These are phyloP conservation scores for Paecilomyces formosus DNA, from an alignment of 2,329 filamentous ascomycete species.

Conservation along the genomic window DNA sequence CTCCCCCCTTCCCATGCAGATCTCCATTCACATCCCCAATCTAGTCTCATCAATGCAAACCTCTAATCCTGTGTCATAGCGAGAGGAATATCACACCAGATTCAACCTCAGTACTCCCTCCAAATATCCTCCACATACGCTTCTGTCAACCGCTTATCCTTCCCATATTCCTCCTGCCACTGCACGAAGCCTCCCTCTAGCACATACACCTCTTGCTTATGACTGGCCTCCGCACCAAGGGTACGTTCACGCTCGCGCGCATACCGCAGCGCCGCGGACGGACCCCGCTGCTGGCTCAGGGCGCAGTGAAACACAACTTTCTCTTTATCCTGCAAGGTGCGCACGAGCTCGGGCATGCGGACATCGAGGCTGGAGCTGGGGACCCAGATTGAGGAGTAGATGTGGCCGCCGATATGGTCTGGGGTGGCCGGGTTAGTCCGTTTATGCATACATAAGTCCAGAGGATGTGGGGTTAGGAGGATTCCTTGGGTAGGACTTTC, in stretches of 20 bases:
- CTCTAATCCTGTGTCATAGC: no score
- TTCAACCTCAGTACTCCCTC: constrained; percentile 44
- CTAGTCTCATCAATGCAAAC: not conserved
- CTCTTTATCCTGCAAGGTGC: constrained; percentile 67
- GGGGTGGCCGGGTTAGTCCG: not conserved
- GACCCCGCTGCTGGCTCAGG: constrained; percentile 83
- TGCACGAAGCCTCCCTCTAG: constrained; percentile 76
- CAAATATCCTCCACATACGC: constrained; percentile 79
- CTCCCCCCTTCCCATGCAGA: not conserved
- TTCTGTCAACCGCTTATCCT: constrained; percentile 74
- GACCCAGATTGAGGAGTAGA: constrained; percentile 66
- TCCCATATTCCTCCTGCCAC: constrained; percentile 78
- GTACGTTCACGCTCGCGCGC: constrained; percentile 53
- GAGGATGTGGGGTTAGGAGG: no score
- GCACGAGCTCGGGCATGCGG: constrained; percentile 73
- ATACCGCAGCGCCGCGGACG: constrained; percentile 74
- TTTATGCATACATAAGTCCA: no score
- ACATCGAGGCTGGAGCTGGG: constrained; percentile 67
- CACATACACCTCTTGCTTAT: constrained; percentile 67
- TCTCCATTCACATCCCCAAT: not conserved
- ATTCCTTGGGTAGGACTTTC: no score
- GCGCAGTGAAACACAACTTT: constrained; percentile 92
- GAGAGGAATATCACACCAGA: not conserved
- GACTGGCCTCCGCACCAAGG: constrained; percentile 32
- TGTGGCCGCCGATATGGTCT: constrained; percentile 91